Conservation (phyloP, 2,329 filamentous ascomycete genomes). For the Ophiognomonia clavigignenti-juglandacearum region DNA sequence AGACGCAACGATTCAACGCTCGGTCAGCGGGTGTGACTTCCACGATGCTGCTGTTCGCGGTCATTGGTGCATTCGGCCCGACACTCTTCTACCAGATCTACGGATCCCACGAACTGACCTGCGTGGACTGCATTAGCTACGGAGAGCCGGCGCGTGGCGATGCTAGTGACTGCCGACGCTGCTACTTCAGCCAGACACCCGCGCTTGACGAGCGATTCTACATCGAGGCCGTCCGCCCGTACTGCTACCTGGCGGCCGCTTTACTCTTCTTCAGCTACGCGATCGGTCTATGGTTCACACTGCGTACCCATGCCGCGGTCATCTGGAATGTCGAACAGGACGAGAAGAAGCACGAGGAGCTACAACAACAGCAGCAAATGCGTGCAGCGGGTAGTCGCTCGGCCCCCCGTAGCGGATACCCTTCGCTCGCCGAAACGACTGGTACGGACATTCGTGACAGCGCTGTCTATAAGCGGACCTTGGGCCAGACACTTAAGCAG, state of each 20-base stretch:
- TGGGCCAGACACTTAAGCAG: slow-evolving; percentile 84
- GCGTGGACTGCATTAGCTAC: slow-evolving; percentile 57
- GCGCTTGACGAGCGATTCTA: slow-evolving; percentile 86
- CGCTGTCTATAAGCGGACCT: slow-evolving; percentile 85
- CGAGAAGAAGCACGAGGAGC: slow-evolving; percentile 65
- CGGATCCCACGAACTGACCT: slow-evolving; percentile 93
- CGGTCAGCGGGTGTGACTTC: slow-evolving; percentile 94
- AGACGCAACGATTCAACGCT: slow-evolving; percentile 97
- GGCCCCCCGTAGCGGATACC: slow-evolving; percentile 11
- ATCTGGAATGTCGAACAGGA: slow-evolving; percentile 90
- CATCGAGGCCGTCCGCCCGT: slow-evolving; percentile 82
- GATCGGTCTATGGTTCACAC: slow-evolving; percentile 91
- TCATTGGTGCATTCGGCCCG: slow-evolving; percentile 91
- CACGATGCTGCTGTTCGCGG: slow-evolving; percentile 94
- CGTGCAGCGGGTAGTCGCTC: slow-evolving; percentile 25
- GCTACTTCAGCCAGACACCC: slow-evolving; percentile 87
- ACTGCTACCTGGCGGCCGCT: slow-evolving; percentile 82
- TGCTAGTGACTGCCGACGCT: slow-evolving; percentile 76
- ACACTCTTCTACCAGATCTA: slow-evolving; percentile 99
- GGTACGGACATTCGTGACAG: slow-evolving; percentile 76
- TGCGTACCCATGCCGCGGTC: slow-evolving; percentile 90
- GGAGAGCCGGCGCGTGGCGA: slow-evolving; percentile 31
- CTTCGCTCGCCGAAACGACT: slow-evolving; percentile 39
- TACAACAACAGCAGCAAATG: slow-evolving; percentile 24
- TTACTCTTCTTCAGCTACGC: slow-evolving; percentile 89